Base-by-base conservation (phyloP, 176 grass and related monocot genomes). In the Carex cristatella region DNA sequence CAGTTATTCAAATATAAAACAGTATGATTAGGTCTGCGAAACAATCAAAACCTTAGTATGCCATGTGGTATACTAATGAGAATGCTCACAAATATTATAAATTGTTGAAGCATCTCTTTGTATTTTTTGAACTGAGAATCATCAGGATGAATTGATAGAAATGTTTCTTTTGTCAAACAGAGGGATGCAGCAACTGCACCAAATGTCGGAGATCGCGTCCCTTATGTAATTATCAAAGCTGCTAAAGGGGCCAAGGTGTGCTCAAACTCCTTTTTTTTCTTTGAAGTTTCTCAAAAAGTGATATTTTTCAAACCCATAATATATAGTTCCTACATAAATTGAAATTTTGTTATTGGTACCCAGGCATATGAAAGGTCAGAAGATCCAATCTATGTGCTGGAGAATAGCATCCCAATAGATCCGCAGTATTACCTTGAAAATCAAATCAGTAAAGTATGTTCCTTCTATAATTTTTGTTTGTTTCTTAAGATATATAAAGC, bases 321-420 rank as follows among this genome's bases (percentile, higher is more conserved):
- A 53, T 7, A 11, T 53, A 51, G 61, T 86, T 69, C 46, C 59
- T 81, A 11, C n/a, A 28, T 69, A 53, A 61, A 80, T 79, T 89
- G 69, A 53, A 80, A 67, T 81, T 88, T 89, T 30, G 69, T 5
- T 85, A 86, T 83, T 75, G 73, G 44, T 79, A 85, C 85, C 68
- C 85, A 98, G 95, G 95, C 95, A 79, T 98, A 98, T 85, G 95
- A 98, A 83, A 94, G 74, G 85, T 98, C 95, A 85, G 95, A 98
- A 89, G 95, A 98, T 90, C 95, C 95, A 44, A 98, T 98, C 68
- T 98, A 95, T 88, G 95, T 98, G 71, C 82, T 98, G 83, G 95
- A 97, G 80, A 97, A 97, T 76, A 97, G 81, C 84, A 94, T 98
- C 87, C 95, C 95, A 71, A 98, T 98, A 82, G 95, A 98, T 87